phyloP scores from a whole-genome alignment of 2,329 filamentous ascomycete species.

The Diaporthe amygdali region DNA sequence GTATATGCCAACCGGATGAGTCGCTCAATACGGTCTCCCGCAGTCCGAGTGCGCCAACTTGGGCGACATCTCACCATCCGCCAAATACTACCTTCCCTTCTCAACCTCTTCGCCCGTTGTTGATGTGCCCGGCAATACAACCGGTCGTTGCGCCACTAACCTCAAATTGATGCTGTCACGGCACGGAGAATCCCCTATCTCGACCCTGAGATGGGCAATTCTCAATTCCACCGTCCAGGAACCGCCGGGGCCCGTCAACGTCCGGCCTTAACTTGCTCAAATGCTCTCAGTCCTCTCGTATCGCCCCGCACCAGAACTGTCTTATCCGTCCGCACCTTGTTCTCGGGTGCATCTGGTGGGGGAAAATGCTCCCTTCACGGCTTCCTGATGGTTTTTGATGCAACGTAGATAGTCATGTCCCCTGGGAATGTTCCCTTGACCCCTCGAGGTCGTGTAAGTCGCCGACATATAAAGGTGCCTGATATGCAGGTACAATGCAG shows the following conservation, averaged over 20 bases:
- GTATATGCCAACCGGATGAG: not conserved
- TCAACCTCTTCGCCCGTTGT: not conserved
- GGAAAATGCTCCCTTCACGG: not conserved
- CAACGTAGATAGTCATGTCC: slow-evolving; percentile 1
- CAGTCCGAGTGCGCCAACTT: not conserved
- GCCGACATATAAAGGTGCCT: not conserved
- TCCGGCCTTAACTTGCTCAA: not conserved
- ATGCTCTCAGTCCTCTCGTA: not conserved
- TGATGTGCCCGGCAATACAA: not conserved
- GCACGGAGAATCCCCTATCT: not conserved
- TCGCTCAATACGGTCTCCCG: not conserved
- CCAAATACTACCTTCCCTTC: slow-evolving; percentile 10
- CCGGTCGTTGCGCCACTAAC: not conserved
- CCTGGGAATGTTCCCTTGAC: not conserved
- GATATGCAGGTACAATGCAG: not conserved
- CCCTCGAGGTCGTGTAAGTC: not conserved
- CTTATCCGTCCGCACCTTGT: not conserved
- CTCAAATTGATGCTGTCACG: not conserved
- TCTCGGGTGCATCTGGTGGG: not conserved
- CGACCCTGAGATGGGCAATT: not conserved
- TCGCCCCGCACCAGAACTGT: not conserved
- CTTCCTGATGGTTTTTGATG: not conserved
- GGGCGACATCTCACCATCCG: not conserved
- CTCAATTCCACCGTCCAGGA: not conserved
- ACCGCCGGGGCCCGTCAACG: not conserved